Evolutionary conservation across 2,329 filamentous ascomycete species (phyloP).

Genomic region (Claviceps maximensis): DNA sequence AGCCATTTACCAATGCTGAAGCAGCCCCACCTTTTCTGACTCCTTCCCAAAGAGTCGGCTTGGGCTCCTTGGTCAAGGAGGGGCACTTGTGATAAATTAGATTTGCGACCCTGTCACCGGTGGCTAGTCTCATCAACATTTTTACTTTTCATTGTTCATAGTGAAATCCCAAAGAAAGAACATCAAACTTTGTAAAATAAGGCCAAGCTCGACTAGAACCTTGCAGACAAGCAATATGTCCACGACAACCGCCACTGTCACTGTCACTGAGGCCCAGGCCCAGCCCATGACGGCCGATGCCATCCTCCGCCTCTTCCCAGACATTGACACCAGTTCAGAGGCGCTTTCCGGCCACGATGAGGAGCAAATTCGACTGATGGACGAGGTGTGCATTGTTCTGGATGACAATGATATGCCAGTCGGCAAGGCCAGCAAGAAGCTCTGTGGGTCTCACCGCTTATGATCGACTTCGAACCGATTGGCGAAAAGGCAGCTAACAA

Average conservation of each 20-base stretch:
- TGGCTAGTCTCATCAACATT: neutral
- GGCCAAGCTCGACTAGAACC: neutral
- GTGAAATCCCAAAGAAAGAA: neutral
- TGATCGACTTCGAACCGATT: neutral
- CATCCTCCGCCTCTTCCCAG: conserved; percentile 78
- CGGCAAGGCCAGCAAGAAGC: conserved; percentile 94
- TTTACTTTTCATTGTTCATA: neutral
- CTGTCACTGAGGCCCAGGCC: conserved; percentile 28
- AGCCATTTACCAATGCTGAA: neutral
- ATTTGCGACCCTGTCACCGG: neutral
- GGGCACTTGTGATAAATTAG: neutral
- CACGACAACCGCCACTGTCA: conserved; percentile 28
- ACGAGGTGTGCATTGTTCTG: conserved; percentile 94
- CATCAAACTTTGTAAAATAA: neutral
- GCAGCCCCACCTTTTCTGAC: neutral
- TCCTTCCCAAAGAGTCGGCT: neutral
- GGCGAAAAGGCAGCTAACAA: neutral
- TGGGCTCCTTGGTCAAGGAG: neutral
- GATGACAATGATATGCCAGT: conserved; percentile 88
- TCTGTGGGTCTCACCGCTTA: conserved; percentile 49
- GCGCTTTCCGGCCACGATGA: conserved; percentile 87
- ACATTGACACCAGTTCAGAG: conserved; percentile 57
- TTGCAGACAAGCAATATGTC: conserved; percentile 13
- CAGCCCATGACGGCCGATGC: conserved; percentile 70
- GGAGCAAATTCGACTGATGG: conserved; percentile 96